Percentiles rank a stretch among this genome's conserved stretches.
Conservation (phyloP, 2,329 filamentous ascomycete genomes). For the Phyllosticta citrichinensis region DNA sequence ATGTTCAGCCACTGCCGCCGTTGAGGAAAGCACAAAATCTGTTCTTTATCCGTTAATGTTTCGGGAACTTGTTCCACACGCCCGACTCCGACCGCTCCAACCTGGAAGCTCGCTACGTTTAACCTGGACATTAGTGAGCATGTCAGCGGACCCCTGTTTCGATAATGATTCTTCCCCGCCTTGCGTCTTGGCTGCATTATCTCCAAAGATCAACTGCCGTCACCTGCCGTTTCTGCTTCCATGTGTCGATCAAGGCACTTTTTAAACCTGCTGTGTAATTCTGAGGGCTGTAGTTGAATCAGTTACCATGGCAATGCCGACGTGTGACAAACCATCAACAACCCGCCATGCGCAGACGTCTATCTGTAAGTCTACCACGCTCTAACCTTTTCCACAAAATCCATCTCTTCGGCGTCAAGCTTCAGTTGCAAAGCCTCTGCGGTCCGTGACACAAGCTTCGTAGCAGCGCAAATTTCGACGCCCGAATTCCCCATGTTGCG, state of each 20-base stretch:
- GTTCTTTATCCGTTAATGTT: background rate
- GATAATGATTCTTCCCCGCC: no score
- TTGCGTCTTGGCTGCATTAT: background rate
- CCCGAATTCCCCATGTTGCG: conserved; percentile 9
- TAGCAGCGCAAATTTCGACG: background rate
- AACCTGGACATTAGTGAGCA: background rate
- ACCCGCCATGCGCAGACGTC: background rate
- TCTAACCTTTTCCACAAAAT: conserved; percentile 3
- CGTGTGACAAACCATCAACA: no score
- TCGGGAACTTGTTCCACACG: background rate
- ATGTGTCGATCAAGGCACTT: background rate
- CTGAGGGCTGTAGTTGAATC: background rate
- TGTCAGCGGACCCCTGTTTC: no score
- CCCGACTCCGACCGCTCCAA: no score
- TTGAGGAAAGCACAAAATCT: background rate
- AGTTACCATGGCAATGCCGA: background rate
- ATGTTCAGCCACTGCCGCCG: no score
- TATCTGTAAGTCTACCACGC: background rate
- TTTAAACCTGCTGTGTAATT: background rate
- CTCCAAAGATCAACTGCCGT: background rate
- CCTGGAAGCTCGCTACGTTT: background rate
- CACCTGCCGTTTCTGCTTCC: background rate
- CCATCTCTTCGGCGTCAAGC: background rate
- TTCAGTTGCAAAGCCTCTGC: background rate
- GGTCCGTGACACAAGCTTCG: conserved; percentile 1